Evolutionary conservation across 441 rosid genomes (phyloP).

Genomic region (Arabidopsis lyrata): DNA sequence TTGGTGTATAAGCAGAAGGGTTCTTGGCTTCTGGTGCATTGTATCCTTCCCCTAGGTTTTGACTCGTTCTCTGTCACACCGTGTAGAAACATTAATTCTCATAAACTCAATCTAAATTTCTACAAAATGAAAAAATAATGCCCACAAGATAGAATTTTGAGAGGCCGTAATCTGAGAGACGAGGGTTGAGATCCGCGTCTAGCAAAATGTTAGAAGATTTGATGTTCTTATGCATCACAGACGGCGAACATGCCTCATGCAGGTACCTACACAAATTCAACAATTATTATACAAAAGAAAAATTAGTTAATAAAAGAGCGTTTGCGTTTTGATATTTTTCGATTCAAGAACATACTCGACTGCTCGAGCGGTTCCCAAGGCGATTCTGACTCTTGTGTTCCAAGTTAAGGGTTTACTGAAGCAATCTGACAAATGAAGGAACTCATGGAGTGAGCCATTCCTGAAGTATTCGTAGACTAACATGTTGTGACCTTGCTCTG

Average conservation of each 20-base stretch:
- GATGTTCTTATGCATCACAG: slow-evolving; percentile 86
- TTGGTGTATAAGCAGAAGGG: slow-evolving; percentile 78
- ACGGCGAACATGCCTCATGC: slow-evolving; percentile 87
- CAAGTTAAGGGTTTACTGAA: slow-evolving; percentile 92
- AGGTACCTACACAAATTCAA: slow-evolving; percentile 66
- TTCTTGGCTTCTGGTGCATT: slow-evolving; percentile 87
- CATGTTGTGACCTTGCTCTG: slow-evolving; percentile 86
- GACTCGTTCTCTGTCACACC: slow-evolving; percentile 71
- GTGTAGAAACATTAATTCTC: not conserved
- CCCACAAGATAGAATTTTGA: slow-evolving; percentile 68
- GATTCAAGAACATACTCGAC: slow-evolving; percentile 63
- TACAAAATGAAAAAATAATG: not conserved
- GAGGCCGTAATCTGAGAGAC: slow-evolving; percentile 81
- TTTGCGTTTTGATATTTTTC: not conserved
- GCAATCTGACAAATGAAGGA: slow-evolving; percentile 83
- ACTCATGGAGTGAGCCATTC: slow-evolving; percentile 93
- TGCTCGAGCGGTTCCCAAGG: slow-evolving; percentile 87
- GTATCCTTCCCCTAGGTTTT: slow-evolving; percentile 77
- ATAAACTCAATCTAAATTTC: not conserved
- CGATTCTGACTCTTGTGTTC: slow-evolving; percentile 92
- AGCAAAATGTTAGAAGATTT: slow-evolving; percentile 92
- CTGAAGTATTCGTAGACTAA: slow-evolving; percentile 72
- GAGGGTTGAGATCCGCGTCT: slow-evolving; percentile 89
- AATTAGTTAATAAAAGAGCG: not conserved
- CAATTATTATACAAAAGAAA: not conserved